Base-by-base conservation (phyloP, 345 rosid species). In the Capsella bursapastoris region DNA sequence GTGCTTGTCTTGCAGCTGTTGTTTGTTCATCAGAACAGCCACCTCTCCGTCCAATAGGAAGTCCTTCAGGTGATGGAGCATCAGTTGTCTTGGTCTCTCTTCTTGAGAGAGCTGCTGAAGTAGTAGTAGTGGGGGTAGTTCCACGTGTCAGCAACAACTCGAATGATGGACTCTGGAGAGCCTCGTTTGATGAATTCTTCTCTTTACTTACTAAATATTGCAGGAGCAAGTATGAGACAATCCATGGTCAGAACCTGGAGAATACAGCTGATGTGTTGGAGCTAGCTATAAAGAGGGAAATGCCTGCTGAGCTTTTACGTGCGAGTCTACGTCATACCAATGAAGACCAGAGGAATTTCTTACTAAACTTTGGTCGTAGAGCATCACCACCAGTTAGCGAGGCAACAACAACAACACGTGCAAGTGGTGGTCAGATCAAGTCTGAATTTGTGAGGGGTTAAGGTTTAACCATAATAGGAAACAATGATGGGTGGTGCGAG, bases 1-100 rank as follows among this genome's bases (percentile, higher is more conserved):
- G 99, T 70, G 93, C 90, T 32, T 95, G 99, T 81, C 96, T 95
- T 68, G 96, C 92, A 51, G 97, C 99, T 25, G 97, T 95, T 71
- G 99, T 95, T 71, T 95, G 99, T 74, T 95, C 99, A 34, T 86
- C 87, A 18, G 99, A 95, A 80, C 97, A 92, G 84, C 99, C 99
- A 1, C 99, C 98, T 9, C 90, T 96, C 38, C 84, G 99, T 10
- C 99, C 99, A 45, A 80, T 92, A 51, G 96, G 99, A 65, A 90
- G 96, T 65, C 76, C 93, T 44, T 84, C 94, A 2, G 99, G 99
- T 2, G 94, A 92, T 68, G 96, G 97, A 47, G 98, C 99, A 7
- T 87, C 97, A 0, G 62, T 84, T 60, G 77, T 92, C 35, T 83
- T 95, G 81, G 87, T 84, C 68, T 82, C 93, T 11, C 88, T 95